Conservation (phyloP, 345 rosid species). For the Gossypium stocksii region DNA sequence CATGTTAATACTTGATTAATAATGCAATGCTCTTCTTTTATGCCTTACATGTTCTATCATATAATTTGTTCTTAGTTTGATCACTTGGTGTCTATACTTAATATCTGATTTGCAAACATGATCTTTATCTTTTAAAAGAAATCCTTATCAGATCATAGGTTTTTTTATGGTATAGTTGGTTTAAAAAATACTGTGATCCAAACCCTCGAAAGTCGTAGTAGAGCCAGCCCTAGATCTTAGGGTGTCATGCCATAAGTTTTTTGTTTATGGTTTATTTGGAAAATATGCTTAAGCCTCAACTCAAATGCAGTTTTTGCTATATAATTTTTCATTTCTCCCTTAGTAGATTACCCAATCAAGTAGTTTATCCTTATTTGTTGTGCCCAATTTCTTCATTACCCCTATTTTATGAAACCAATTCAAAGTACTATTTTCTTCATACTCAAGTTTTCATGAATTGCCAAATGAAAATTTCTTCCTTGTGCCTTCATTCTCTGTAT, state of each 20-base stretch:
- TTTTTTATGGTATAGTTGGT: background rate
- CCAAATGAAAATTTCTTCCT: background rate
- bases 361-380: background rate
- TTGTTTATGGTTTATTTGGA: background rate
- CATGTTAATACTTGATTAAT: background rate
- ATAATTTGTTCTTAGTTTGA: background rate
- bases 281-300: background rate
- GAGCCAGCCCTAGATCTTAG: background rate
- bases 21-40: background rate
- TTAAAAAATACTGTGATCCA: background rate
- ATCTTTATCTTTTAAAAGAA: background rate
- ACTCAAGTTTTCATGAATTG: background rate
- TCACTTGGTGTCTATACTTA: background rate
- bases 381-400: background rate
- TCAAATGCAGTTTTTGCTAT: background rate
- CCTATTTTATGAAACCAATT: background rate
- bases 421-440: background rate
- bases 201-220: too few species aligned
- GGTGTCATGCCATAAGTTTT: background rate
- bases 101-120: background rate
- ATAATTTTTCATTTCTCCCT: background rate
- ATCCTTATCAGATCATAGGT: background rate
- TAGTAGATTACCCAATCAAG: background rate
- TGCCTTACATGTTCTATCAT: background rate
- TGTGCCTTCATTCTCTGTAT: background rate